These are phyloP conservation scores for Suillus luteus DNA, from an alignment of 768 basidiomycete species.

Conservation along the genomic window DNA sequence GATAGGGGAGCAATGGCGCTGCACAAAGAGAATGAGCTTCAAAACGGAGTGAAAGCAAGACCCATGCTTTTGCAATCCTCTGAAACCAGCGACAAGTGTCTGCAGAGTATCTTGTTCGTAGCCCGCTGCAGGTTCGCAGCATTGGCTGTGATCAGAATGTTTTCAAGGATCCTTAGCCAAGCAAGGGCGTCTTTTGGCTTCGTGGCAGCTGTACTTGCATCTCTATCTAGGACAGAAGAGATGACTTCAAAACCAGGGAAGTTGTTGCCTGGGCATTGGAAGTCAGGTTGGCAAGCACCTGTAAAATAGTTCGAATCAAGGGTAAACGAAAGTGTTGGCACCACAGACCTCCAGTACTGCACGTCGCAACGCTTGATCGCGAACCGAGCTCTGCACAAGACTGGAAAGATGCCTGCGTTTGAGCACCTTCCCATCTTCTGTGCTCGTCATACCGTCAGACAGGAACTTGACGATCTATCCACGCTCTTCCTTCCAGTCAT, in stretches of 20 bases:
- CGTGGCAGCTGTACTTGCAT: constrained; percentile 50
- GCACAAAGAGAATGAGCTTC: neutral
- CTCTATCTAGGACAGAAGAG: constrained; percentile 80
- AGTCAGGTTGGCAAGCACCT: constrained; percentile 50
- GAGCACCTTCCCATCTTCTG: too few relatives aligned
- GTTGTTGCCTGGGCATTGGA: constrained; percentile 66
- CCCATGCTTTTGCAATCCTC: constrained; percentile 22
- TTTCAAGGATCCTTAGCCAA: constrained; percentile 70
- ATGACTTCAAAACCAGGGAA: constrained; percentile 70
- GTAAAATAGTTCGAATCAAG: too few relatives aligned
- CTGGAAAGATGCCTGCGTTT: constrained; percentile 20
- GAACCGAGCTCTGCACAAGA: too few relatives aligned
- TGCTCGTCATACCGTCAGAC: too few relatives aligned
- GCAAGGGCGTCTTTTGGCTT: constrained; percentile 46
- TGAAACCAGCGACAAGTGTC: constrained; percentile 51
- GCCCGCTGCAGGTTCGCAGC: constrained; percentile 51
- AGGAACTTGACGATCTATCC: too few relatives aligned
- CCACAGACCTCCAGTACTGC: too few relatives aligned
- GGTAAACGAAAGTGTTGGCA: too few relatives aligned
- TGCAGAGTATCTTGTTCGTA: constrained; percentile 45
- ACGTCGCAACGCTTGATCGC: too few relatives aligned
- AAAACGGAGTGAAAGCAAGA: neutral
- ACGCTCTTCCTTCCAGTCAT: constrained; percentile 61
- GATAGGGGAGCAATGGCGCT: constrained; percentile 23
- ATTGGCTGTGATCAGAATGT: constrained; percentile 56